Percentiles rank a stretch among this genome's conserved stretches.
These are phyloP conservation scores for Astragalus glycyphyllos DNA, from an alignment of 306 rosid species.

Conservation along the genomic window DNA sequence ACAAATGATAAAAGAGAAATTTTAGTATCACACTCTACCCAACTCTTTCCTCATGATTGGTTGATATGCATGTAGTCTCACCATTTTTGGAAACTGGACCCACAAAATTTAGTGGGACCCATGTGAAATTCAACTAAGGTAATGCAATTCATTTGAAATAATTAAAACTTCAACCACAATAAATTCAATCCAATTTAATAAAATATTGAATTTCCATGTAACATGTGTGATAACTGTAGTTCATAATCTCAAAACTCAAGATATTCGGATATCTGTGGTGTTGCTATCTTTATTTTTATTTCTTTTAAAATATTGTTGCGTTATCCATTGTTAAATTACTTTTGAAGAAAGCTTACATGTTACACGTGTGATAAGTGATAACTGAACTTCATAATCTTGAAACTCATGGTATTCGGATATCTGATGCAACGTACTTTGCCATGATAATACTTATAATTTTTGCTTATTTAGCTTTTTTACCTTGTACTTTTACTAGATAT, in stretches of 20 bases:
- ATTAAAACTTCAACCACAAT: not conserved
- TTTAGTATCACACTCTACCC: too few species aligned
- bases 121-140: not conserved
- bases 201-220: too few species aligned
- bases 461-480: too few species aligned
- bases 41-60: too few species aligned
- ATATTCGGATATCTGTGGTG: not conserved
- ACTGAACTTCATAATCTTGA: not conserved
- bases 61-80: too few species aligned
- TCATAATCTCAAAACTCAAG: too few species aligned
- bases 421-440: not conserved
- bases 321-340: too few species aligned
- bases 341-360: constrained; percentile 1
- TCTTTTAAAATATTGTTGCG: not conserved
- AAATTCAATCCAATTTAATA: not conserved
- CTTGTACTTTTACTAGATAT: too few species aligned
- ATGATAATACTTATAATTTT: not conserved
- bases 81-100: too few species aligned
- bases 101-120: too few species aligned
- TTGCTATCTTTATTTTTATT: not conserved
- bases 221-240: too few species aligned
- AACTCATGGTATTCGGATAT: not conserved
- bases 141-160: not conserved
- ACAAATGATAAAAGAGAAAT: not conserved
- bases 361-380: too few species aligned